A percentile compares a stretch with the other conserved stretches of the same genome.
Evolutionary conservation across 2,329 filamentous ascomycete species (phyloP).

Genomic region (Ophiobolus disseminans): DNA sequence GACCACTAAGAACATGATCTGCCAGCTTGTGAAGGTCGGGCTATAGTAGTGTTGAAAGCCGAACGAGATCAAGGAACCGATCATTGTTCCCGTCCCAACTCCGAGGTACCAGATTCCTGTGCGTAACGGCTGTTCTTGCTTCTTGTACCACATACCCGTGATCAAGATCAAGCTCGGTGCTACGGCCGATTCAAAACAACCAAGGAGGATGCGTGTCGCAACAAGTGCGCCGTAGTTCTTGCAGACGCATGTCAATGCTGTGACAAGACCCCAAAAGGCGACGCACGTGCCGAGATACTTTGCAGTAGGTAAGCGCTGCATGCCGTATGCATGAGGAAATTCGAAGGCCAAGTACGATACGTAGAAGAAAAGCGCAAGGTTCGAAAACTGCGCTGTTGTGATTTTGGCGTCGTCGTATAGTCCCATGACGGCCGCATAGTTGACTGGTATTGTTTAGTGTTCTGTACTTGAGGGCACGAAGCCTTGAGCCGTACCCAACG

Average conservation of each 20-base stretch:
- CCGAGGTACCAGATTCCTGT: conserved; percentile 54
- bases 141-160: conserved; percentile 71
- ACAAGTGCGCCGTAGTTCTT: conserved; percentile 60
- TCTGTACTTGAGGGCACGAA: not conserved
- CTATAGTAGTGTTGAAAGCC: conserved; percentile 61
- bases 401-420: conserved; percentile 48
- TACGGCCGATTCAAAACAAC: conserved; percentile 58
- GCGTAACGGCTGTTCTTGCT: conserved; percentile 66
- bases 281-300: conserved; percentile 59
- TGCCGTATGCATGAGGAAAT: conserved; percentile 55
- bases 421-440: conserved; percentile 53
- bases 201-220: conserved; percentile 59
- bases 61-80: conserved; percentile 64
- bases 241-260: conserved; percentile 56
- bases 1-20: conserved; percentile 71
- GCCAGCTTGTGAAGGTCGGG: conserved; percentile 66
- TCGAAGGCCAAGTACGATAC: conserved; percentile 49
- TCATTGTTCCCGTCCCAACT: conserved; percentile 61
- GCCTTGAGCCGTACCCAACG: conserved; percentile 45
- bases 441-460: conserved; percentile 30
- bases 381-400: conserved; percentile 46
- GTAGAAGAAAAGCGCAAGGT: conserved; percentile 48
- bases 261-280: conserved; percentile 57
- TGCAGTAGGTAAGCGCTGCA: conserved; percentile 61
- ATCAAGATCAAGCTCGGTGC: conserved; percentile 68